phyloP scores from a whole-genome alignment of 73 alveolate species.

The Tetrahymena malaccensis region DNA sequence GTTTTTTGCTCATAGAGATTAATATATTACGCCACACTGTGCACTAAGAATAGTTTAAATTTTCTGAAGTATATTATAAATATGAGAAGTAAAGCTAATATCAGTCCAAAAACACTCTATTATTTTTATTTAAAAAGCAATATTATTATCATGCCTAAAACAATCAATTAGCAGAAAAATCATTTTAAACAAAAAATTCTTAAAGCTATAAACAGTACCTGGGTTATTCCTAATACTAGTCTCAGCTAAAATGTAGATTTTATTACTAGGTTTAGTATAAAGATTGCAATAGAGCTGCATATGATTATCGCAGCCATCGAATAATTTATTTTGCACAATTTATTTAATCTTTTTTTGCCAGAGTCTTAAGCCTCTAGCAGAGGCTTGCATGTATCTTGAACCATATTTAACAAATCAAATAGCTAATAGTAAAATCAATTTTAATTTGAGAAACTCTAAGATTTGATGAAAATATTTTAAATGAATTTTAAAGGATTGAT shows the following conservation, averaged over 20 bases:
- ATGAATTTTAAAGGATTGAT: neutral
- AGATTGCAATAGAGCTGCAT: neutral
- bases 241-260: neutral
- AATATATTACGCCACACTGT: neutral
- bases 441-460: neutral
- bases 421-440: neutral
- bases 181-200: neutral
- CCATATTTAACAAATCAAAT: neutral
- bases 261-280: neutral
- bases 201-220: neutral
- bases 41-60: neutral
- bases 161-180: neutral
- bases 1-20: neutral
- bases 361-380: neutral
- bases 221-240: neutral
- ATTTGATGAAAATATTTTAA: too few species aligned
- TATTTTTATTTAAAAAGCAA: neutral
- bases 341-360: neutral
- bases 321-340: neutral
- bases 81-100: neutral
- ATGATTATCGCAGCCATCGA: neutral
- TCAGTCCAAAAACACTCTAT: neutral
- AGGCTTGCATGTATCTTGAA: neutral
- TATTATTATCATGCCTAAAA: neutral
- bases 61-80: neutral